Conservation (phyloP, 140 eudicot genomes). For the Ambrosia hybrid region DNA sequence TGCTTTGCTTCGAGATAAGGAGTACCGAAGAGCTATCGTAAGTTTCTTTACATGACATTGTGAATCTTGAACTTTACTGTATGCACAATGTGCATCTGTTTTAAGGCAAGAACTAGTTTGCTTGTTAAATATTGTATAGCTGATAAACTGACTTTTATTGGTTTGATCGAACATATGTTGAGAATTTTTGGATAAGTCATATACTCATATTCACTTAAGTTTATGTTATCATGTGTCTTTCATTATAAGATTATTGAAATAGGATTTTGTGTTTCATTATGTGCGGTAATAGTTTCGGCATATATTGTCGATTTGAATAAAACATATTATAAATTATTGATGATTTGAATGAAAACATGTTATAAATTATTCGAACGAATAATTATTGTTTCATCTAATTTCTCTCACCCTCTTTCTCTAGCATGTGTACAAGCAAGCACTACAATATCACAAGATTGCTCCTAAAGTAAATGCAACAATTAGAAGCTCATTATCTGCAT, state of each 20-base stretch:
- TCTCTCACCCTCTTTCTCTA: constrained; percentile 32
- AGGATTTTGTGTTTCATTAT: constrained; percentile 4
- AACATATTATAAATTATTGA: constrained; percentile 19
- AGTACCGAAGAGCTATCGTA: constrained; percentile 80
- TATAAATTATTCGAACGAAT: no score
- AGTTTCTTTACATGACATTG: constrained; percentile 34
- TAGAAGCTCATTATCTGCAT: constrained; percentile 69
- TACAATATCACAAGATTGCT: constrained; percentile 66
- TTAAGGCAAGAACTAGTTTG: constrained; percentile 12
- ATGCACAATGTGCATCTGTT: constrained; percentile 12
- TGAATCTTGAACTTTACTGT: constrained; percentile 7
- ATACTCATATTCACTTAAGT: constrained; percentile 15
- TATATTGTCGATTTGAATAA: constrained; percentile 10
- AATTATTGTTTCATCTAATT: constrained; percentile 2
- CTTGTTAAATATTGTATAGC: neutral
- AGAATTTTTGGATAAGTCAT: neutral
- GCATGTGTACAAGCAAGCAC: constrained; percentile 89
- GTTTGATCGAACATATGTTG: neutral
- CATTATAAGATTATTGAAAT: neutral
- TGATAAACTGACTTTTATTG: neutral
- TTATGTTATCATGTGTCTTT: constrained; percentile 5
- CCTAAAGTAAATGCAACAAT: constrained; percentile 63
- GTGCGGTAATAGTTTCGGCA: neutral
- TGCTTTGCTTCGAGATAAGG: constrained; percentile 78
- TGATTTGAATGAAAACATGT: no score